phyloP scores from a whole-genome alignment of 129 eudicot species.

The Escallonia rubra region DNA sequence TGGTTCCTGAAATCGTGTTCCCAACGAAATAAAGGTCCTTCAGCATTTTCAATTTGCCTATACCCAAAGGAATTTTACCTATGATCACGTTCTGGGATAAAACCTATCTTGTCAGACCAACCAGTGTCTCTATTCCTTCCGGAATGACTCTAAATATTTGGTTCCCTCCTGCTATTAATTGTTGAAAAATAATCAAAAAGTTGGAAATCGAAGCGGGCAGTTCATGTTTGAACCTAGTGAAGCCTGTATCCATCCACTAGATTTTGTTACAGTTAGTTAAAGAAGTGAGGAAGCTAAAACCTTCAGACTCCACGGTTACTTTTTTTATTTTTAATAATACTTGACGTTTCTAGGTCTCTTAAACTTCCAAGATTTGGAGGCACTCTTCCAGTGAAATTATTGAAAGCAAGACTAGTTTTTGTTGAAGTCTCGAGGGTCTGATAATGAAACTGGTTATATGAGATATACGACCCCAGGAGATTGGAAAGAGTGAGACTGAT shows the following conservation, averaged over 20 bases:
- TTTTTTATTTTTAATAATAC: no score
- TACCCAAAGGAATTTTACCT: no score
- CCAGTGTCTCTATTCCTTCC: not conserved
- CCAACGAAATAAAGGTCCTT: no score
- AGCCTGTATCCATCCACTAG: not conserved
- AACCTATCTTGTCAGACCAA: not conserved
- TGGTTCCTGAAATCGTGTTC: no score
- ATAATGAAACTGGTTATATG: not conserved
- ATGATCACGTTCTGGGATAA: not conserved
- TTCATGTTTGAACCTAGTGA: not conserved
- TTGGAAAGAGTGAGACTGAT: conserved; percentile 1
- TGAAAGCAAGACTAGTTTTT: not conserved
- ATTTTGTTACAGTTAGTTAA: not conserved
- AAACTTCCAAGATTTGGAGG: not conserved
- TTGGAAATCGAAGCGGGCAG: not conserved
- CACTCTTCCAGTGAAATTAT: not conserved
- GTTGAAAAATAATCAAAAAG: not conserved
- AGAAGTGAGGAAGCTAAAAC: not conserved
- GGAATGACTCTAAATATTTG: not conserved
- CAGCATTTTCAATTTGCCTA: no score
- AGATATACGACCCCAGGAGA: not conserved
- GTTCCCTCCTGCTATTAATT: not conserved
- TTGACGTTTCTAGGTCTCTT: no score
- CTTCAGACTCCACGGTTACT: not conserved
- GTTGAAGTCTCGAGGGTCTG: not conserved